phyloP scores from a whole-genome alignment of 192 early-diverging fungal genomes.

The Gaertneriomyces sp. region DNA sequence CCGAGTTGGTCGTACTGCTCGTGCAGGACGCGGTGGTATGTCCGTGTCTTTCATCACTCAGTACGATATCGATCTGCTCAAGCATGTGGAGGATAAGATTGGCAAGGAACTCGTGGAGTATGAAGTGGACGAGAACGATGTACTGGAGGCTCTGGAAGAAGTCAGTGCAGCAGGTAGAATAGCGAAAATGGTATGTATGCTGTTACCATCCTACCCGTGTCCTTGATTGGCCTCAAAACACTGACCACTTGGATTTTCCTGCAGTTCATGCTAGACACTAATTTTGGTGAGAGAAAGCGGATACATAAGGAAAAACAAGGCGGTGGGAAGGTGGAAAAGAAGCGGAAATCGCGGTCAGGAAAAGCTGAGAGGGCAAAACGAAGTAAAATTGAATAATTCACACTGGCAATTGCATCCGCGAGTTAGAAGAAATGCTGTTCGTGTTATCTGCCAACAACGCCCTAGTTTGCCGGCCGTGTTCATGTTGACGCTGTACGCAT shows the following conservation, averaged over 20 bases:
- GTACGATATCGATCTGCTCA: constrained; percentile 78
- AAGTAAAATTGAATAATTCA: too few species aligned
- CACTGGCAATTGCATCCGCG: too few species aligned
- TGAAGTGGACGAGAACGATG: constrained; percentile 71
- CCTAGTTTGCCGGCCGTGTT: too few species aligned
- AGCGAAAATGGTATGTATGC: constrained; percentile 70
- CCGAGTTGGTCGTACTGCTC: constrained; percentile 95
- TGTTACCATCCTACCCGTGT: constrained; percentile 4
- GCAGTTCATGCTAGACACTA: constrained; percentile 52
- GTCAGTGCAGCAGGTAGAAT: constrained; percentile 84
- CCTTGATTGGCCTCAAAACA: neutral
- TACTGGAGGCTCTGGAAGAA: constrained; percentile 79
- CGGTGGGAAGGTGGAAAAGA: too few species aligned
- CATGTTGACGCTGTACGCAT: too few species aligned
- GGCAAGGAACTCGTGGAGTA: constrained; percentile 77
- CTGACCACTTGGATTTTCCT: constrained; percentile 17
- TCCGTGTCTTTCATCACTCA: constrained; percentile 81
- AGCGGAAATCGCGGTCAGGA: too few species aligned
- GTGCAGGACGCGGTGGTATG: constrained; percentile 85
- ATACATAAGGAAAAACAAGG: constrained; percentile 57
- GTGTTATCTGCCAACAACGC: too few species aligned
- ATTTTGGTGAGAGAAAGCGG: constrained; percentile 55
- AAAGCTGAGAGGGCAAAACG: too few species aligned
- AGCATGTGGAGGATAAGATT: constrained; percentile 85
- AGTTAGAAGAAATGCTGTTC: too few species aligned